Evolutionary conservation across 441 rosid species (phyloP), one percentile per base, ranked within the genome.

Genomic region (Monsonia emarginata): DNA sequence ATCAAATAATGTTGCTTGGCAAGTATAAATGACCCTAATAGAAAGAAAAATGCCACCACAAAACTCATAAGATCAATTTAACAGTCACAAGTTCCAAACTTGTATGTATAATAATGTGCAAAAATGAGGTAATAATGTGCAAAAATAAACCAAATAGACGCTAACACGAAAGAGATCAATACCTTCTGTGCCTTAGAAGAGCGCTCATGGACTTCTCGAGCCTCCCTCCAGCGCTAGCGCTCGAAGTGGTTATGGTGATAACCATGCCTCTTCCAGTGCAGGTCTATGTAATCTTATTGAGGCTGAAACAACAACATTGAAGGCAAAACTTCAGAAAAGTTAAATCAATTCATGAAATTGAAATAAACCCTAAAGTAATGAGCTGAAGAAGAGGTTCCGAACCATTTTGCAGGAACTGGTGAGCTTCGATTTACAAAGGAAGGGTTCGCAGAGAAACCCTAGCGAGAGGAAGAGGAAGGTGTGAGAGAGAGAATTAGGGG

Each of bases 261-360:
- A 48, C 96, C 96, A 87, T 86, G 9, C 66, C 94, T 83, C 96
- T 90, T 88, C 75, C 82, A 69, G 84, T 84, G 89, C 3, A 78
- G 74, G 61, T 92, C 96, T 30, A 90, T 90, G 75, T 90, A 78
- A 79, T 90, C 90, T 69, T 96, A 96, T 80, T 92, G 98, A 74
- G 96, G 88, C 98, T 89, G 69, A 30, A 68, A 63, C 67, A 50
- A 4, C 38, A 46, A 32, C 59, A 52, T 10, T 5, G 13, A 52
- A 21, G 7, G n/a, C 21, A 21, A 5, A 19, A 52, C 1, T 22
- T 8, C 21, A 5, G 9, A 5, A 21, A 19, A 52, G 21, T 21
- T 1, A 44, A n/a, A 44, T 19, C 52, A 16, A 44, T n/a, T n/a
- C 19, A 44, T 14, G 19, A 16, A 16, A 44, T 2, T 1, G 18